Percentiles rank a stretch among this genome's conserved stretches.
Evolutionary conservation across 2,329 filamentous ascomycete genomes (phyloP).

Genomic region (Beauveria asiatica): DNA sequence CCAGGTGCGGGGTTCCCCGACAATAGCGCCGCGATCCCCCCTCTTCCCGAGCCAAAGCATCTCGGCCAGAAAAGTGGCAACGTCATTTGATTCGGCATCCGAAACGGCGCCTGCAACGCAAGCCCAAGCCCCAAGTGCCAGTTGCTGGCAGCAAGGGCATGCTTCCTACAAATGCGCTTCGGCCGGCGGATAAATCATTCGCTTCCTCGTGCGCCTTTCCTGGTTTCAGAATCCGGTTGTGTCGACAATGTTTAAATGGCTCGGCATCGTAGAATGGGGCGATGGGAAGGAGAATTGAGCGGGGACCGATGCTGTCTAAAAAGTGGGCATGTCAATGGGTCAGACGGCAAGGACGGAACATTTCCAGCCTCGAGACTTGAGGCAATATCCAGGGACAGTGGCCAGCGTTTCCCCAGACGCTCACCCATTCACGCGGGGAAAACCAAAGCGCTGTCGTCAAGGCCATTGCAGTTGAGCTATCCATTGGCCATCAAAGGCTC

Average conservation of each 20-base stretch:
- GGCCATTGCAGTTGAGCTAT: neutral
- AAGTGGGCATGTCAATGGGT: neutral
- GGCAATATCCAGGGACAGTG: too few relatives aligned
- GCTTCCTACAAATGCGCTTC: too few relatives aligned
- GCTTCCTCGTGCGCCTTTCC: too few relatives aligned
- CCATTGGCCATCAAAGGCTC: neutral
- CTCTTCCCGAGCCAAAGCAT: neutral
- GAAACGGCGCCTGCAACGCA: neutral
- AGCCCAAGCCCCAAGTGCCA: neutral
- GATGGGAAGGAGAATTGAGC: neutral
- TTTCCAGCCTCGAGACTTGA: neutral
- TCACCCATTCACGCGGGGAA: neutral
- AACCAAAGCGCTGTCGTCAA: neutral
- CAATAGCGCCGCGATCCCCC: slow-evolving; percentile 5
- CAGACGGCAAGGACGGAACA: neutral
- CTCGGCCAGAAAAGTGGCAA: neutral
- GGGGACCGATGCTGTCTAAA: neutral
- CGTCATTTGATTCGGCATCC: slow-evolving; percentile 2
- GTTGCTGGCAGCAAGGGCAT: neutral
- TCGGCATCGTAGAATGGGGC: neutral
- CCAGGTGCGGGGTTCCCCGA: slow-evolving; percentile 1
- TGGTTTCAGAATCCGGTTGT: neutral
- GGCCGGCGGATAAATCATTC: too few relatives aligned
- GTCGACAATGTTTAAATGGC: neutral
- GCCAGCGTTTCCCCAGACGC: neutral